phyloP scores from a whole-genome alignment of 2,329 filamentous ascomycete genomes.

The Ophiocordyceps robertsii region DNA sequence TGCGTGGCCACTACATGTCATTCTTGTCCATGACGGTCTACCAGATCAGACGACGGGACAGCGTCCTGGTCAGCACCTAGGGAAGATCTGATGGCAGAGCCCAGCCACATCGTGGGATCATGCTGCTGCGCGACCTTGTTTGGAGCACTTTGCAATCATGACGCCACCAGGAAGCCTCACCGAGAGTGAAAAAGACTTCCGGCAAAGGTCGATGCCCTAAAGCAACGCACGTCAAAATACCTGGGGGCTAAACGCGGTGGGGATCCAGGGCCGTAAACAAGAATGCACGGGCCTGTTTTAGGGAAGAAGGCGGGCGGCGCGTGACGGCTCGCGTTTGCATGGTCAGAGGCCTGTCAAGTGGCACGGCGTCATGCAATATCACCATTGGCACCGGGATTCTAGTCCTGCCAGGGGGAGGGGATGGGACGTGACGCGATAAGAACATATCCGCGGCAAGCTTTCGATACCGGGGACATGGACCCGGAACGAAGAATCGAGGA shows the following conservation, averaged over 20 bases:
- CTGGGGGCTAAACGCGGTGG: not conserved
- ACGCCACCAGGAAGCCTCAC: not conserved
- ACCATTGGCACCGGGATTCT: not conserved
- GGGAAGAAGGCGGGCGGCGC: not conserved
- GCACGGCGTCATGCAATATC: not conserved
- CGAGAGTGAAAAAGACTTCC: not conserved
- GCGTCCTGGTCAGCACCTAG: not conserved
- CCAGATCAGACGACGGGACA: not conserved
- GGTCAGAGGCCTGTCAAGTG: conserved; percentile 5
- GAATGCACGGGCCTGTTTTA: not conserved
- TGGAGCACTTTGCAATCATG: not conserved
- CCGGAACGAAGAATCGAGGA: not conserved
- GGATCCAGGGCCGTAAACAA: not conserved
- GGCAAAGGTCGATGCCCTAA: not conserved
- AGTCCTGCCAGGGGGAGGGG: not conserved
- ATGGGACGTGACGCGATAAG: not conserved
- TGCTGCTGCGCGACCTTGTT: not conserved
- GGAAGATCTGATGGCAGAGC: not conserved
- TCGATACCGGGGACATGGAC: not conserved
- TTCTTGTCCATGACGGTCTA: too few relatives aligned
- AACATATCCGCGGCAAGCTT: not conserved
- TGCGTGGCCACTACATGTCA: too few relatives aligned
- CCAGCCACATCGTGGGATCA: not conserved
- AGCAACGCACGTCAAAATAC: not conserved
- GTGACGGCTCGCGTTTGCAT: not conserved